Percentiles rank a stretch among this genome's conserved stretches.
Conservation (phyloP, 352 stramenopile species). For the Phytophthora pisi region DNA sequence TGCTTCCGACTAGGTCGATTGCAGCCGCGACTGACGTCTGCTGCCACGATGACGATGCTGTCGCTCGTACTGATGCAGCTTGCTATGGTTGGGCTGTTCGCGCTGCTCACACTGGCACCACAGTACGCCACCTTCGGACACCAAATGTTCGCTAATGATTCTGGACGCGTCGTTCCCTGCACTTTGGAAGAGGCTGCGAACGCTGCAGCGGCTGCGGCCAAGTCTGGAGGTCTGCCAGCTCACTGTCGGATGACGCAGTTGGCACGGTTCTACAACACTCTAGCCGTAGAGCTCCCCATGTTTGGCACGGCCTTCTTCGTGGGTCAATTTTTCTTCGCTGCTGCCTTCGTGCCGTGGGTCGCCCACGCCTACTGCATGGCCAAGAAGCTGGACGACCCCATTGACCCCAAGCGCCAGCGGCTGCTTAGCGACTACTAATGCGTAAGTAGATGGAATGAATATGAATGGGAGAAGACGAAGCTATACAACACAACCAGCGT, state of each 20-base stretch:
- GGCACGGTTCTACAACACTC: constrained; percentile 79
- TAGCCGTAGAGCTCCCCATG: constrained; percentile 73
- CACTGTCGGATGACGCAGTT: constrained; percentile 84
- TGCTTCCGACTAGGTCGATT: constrained; percentile 80
- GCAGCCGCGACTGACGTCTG: constrained; percentile 71
- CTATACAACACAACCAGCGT: constrained; percentile 22
- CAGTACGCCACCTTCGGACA: constrained; percentile 89
- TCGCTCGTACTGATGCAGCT: constrained; percentile 85
- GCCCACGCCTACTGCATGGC: constrained; percentile 77
- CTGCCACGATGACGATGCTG: constrained; percentile 79
- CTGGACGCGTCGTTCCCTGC: constrained; percentile 54
- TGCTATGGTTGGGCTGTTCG: constrained; percentile 82
- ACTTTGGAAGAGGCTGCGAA: constrained; percentile 72
- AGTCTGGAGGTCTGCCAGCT: constrained; percentile 28
- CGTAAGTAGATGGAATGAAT: background rate
- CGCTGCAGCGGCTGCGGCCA: constrained; percentile 35
- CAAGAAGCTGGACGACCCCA: constrained; percentile 56
- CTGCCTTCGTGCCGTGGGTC: constrained; percentile 80
- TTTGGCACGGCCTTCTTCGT: constrained; percentile 80
- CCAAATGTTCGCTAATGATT: constrained; percentile 66
- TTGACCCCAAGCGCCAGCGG: constrained; percentile 73
- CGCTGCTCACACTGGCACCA: constrained; percentile 76
- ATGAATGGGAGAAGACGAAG: constrained; percentile 1
- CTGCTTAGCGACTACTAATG: constrained; percentile 65
- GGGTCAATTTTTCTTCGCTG: constrained; percentile 73